Base-by-base conservation (phyloP, 2,329 filamentous ascomycete species). In the Malbranchea cinnamomea region DNA sequence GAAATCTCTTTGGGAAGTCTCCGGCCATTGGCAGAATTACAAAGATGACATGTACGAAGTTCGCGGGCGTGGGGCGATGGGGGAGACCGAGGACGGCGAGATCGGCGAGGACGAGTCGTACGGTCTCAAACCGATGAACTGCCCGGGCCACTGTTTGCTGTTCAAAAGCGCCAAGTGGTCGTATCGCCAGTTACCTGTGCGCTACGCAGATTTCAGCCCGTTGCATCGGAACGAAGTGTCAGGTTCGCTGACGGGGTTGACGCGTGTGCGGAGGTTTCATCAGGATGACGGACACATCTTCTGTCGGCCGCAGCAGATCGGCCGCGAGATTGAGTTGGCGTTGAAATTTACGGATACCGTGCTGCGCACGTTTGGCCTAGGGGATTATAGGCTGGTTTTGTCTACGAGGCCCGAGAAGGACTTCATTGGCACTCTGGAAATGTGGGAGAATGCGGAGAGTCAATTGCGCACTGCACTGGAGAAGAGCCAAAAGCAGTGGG, bases 251-350 rank as follows among this genome's bases (percentile, higher is more conserved):
- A 82, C 74, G 28, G 84, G 83, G 9, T 60, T 92, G 35, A 92
- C 83, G 3, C 72, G 84, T 35, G 81, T 92, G 28, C 71, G 83
- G 19, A 70, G 83, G 12, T 92, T 92, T 53, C 81, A 89, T 53
- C 84, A 92, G 49, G 84, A 92, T 49, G 83, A 92, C 49, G 80
- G 79, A 4, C 83, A 92, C 53, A 89, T 92, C 38, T 92, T 92
- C 53, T 91, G 83, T 51, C 71, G 78, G 1, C 78, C 78, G 4
- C 63, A 66, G 26, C 81, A 89, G 52, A 80, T 87, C 34, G 63
- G 73, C 40, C 60, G 68, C 3, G 81, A 89, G 54, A 87, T 89
- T 33, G 65, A 67, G 31, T 68, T 68, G 37, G 82, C 79, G 2
- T 55, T 89, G 26, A 71, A 75, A 20, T 87, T 89, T 50, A 74